Percentiles rank a stretch among this genome's conserved stretches.
These are phyloP conservation scores for Echria macrotheca DNA, from an alignment of 495 filamentous ascomycete genomes.

Conservation along the genomic window DNA sequence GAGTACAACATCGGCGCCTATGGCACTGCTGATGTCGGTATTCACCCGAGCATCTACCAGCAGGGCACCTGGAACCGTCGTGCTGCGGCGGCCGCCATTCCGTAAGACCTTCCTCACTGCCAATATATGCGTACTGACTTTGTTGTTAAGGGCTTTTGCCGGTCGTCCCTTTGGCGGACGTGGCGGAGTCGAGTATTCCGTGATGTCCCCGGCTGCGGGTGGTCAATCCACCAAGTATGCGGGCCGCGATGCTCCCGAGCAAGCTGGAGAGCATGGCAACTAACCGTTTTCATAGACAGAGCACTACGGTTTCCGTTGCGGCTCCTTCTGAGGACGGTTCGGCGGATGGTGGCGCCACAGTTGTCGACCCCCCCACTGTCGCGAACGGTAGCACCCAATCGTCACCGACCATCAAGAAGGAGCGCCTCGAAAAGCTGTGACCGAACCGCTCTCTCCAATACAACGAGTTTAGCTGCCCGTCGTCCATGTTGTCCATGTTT, in stretches of 20 bases:
- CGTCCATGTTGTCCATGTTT: conserved; percentile 7
- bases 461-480: conserved; percentile 1
- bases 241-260: not conserved
- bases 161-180: conserved; percentile 21
- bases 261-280: conserved; percentile 15
- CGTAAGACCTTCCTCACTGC: not conserved
- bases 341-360: conserved; percentile 42
- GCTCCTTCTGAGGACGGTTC: conserved; percentile 39
- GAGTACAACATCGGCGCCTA: conserved; percentile 78
- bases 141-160: no score
- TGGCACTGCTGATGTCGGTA: conserved; percentile 47
- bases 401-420: conserved; percentile 45
- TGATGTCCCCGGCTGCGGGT: conserved; percentile 13
- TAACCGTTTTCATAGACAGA: conserved; percentile 29
- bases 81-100: conserved; percentile 9
- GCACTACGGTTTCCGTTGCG: conserved; percentile 19
- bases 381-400: conserved; percentile 45
- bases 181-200: conserved; percentile 11
- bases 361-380: conserved; percentile 45
- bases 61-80: conserved; percentile 31
- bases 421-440: conserved; percentile 34
- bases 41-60: conserved; percentile 41
- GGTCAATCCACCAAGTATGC: conserved; percentile 26
- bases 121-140: conserved; percentile 11
- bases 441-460: not conserved